Evolutionary conservation across 371 early-diverging fungal species (phyloP).

Genomic region (Lichtheimia corymbifera): DNA sequence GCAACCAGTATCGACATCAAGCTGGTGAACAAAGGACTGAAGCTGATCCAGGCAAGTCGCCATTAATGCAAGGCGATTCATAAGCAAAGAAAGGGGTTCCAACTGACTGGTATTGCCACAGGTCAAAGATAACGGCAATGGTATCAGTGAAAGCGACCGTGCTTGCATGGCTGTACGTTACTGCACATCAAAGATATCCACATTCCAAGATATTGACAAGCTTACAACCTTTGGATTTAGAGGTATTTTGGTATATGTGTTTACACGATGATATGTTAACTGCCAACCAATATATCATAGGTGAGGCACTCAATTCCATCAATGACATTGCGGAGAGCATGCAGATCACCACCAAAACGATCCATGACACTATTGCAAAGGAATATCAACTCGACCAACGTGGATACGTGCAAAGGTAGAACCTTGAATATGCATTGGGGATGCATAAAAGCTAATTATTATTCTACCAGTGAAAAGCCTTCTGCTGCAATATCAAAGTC

Average conservation of each 20-base stretch:
- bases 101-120: constrained; percentile 1
- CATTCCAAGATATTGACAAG: constrained; percentile 57
- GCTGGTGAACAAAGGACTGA: constrained; percentile 36
- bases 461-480: constrained; percentile 12
- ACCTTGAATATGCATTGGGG: no score
- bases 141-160: constrained; percentile 51
- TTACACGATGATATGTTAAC: no score
- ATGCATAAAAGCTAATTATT: no score
- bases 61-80: no score
- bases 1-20: constrained; percentile 39
- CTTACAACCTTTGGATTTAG: constrained; percentile 74
- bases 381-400: constrained; percentile 32
- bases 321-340: constrained; percentile 38
- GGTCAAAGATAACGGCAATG: constrained; percentile 63
- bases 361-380: constrained; percentile 29
- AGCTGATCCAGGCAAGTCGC: constrained; percentile 31
- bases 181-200: constrained; percentile 72
- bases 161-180: constrained; percentile 49
- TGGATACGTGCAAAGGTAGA: constrained; percentile 12
- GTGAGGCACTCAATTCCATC: constrained; percentile 61
- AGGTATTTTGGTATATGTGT: constrained; percentile 19
- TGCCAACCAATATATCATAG: constrained; percentile 7
- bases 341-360: constrained; percentile 37
- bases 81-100: no score
- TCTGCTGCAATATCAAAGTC: constrained; percentile 12